Evolutionary conservation across 2,329 filamentous ascomycete genomes (phyloP).

Genomic region (Microdochium bolleyi): DNA sequence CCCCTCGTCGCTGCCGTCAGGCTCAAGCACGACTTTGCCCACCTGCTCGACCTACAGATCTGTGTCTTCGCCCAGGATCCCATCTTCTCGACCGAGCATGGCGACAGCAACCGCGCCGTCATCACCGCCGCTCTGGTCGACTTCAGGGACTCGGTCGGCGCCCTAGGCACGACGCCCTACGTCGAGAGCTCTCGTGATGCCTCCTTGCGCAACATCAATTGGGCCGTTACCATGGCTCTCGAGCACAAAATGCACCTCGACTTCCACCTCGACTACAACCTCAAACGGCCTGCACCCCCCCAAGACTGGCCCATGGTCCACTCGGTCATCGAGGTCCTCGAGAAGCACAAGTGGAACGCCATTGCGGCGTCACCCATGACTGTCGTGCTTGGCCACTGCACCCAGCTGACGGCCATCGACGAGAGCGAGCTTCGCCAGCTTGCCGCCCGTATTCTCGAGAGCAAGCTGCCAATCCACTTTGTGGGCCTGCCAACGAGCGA

Average conservation of each 20-base stretch:
- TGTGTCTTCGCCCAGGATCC: conserved; percentile 66
- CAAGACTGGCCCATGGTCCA: conserved; percentile 37
- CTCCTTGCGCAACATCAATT: conserved; percentile 50
- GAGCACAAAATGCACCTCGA: conserved; percentile 49
- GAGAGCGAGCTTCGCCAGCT: conserved; percentile 40
- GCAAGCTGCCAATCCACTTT: conserved; percentile 52
- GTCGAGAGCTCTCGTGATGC: conserved; percentile 47
- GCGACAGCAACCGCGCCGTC: conserved; percentile 41
- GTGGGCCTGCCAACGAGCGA: conserved; percentile 65
- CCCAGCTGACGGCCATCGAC: conserved; percentile 50
- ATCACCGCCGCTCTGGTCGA: conserved; percentile 22
- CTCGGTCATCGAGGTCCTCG: conserved; percentile 43
- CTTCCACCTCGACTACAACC: conserved; percentile 65
- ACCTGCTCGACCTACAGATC: conserved; percentile 53
- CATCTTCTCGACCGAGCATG: conserved; percentile 47
- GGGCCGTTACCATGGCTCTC: conserved; percentile 50
- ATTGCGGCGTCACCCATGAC: conserved; percentile 30
- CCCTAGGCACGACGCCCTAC: conserved; percentile 61
- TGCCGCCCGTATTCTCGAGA: conserved; percentile 32
- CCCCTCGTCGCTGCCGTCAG: conserved; percentile 42
- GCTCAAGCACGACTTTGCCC: conserved; percentile 45
- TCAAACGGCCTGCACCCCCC: conserved; percentile 30
- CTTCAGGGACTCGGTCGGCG: conserved; percentile 37
- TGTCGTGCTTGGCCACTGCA: conserved; percentile 61
- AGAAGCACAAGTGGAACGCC: conserved; percentile 38